Evolutionary conservation across 2,329 filamentous ascomycete species (phyloP).

Genomic region (Apiospora malaysiana): DNA sequence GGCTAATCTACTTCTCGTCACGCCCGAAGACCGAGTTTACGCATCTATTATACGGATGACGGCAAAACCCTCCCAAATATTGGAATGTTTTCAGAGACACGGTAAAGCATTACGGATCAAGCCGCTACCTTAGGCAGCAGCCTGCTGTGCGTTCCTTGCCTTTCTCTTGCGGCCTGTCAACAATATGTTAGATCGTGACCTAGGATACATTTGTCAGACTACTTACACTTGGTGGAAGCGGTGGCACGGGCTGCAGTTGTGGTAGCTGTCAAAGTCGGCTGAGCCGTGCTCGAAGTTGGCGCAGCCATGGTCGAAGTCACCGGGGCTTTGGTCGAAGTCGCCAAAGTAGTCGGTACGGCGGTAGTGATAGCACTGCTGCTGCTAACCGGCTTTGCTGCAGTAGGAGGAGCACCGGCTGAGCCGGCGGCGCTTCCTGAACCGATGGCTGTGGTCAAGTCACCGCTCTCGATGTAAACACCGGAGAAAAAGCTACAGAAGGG

Average conservation of each 20-base stretch:
- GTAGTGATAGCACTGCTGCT: neutral
- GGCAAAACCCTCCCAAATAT: neutral
- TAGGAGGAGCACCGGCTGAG: neutral
- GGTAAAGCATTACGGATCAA: neutral
- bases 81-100: neutral
- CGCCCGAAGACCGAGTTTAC: neutral
- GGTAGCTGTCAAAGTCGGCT: neutral
- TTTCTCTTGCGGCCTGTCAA: conserved; percentile 14
- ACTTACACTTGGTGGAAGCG: conserved; percentile 4
- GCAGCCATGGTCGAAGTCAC: neutral
- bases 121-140: neutral
- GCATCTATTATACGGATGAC: neutral
- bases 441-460: conserved; percentile 43
- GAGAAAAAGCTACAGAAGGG: conserved; percentile 52
- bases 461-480: conserved; percentile 73
- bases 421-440: conserved; percentile 1
- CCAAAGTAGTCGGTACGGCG: neutral
- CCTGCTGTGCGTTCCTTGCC: neutral
- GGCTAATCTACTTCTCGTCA: neutral
- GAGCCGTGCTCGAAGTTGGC: neutral
- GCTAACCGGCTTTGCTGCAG: neutral
- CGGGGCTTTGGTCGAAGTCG: neutral
- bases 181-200: neutral
- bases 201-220: neutral
- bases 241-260: neutral